Evolutionary conservation across 345 rosid genomes (phyloP).

Genomic region (Populus alba): DNA sequence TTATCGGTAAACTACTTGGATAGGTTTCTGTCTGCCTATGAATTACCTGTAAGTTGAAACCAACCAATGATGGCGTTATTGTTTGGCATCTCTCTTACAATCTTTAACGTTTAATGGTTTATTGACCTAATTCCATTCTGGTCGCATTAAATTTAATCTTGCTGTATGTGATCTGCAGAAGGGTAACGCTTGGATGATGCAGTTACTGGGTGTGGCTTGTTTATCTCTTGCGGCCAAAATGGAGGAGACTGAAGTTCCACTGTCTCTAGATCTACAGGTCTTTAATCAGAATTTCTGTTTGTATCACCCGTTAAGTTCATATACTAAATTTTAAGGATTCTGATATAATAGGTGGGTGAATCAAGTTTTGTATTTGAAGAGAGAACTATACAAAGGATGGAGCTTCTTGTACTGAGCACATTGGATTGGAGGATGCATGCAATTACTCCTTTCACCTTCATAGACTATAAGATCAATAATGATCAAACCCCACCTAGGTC

Average conservation of each 20-base stretch:
- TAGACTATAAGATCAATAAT: slow-evolving; percentile 54
- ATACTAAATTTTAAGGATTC: background rate
- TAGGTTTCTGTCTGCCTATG: slow-evolving; percentile 66
- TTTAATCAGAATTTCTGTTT: background rate
- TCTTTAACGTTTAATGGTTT: background rate
- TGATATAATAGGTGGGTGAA: slow-evolving; percentile 41
- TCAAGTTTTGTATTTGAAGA: slow-evolving; percentile 64
- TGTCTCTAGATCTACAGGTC: slow-evolving; percentile 67
- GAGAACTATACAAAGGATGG: slow-evolving; percentile 69
- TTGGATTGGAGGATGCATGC: slow-evolving; percentile 78
- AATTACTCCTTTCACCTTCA: slow-evolving; percentile 63
- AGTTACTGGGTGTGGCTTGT: slow-evolving; percentile 69
- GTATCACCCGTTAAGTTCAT: background rate
- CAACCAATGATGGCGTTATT: background rate
- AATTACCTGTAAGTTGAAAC: slow-evolving; percentile 53
- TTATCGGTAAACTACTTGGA: slow-evolving; percentile 67
- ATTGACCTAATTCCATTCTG: background rate
- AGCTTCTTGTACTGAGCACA: slow-evolving; percentile 63
- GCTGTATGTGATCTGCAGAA: slow-evolving; percentile 34
- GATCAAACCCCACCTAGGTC: slow-evolving; percentile 32
- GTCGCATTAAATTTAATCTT: background rate
- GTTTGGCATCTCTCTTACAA: background rate
- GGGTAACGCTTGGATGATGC: slow-evolving; percentile 67
- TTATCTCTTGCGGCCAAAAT: slow-evolving; percentile 71
- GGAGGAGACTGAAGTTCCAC: slow-evolving; percentile 69